Evolutionary conservation across 768 basidiomycete genomes (phyloP), one percentile per base, ranked within the genome.

Genomic region (Tylopilus felleus): DNA sequence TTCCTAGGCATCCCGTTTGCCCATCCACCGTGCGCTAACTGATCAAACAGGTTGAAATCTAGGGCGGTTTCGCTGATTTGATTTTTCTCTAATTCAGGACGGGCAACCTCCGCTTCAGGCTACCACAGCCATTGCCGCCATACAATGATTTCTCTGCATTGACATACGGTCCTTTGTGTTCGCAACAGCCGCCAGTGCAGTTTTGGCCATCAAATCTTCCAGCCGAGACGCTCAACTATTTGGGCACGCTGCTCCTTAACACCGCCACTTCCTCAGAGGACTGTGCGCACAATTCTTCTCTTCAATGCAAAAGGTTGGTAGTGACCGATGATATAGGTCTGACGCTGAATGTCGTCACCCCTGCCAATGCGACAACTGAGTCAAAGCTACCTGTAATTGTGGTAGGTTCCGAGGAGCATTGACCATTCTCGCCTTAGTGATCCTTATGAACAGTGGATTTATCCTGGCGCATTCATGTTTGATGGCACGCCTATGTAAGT

Each of bases 321-420:
- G 7, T 8, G n/a, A 39, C 10, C 14, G 14, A 4, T 22, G 27
- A 10, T 0, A 10, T 23, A 61, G 81, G 82, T 66, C 68, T 84
- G 21, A 80, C 75, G 1, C 51, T 85, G 31, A 82, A 84, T 55
- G 75, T 84, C 16, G 59, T 80, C 25, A 75, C 73, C 48, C 82
- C 83, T 5, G 62, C 66, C 2, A 64, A 57, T 28, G 73, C 77
- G 1, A 75, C 72, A 0, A 49, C 76, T 2, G 60, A 61, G 0
- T 75, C 75, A 8, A 78, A 77, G 48, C 67, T 83, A 3, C 83
- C 83, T 2, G 80, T 85, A 8, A 68, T 80, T 22, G 79, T 76
- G 29, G 82, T 83, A 64, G 42, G 80, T 72, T 33, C n/a, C 4
- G 33, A 35, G 14, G 7, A 4, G 4, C 9, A 16, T 35, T 13